A percentile compares a stretch with the other conserved stretches of the same genome.
phyloP scores from a whole-genome alignment of 2,329 filamentous ascomycete genomes.

The Pyricularia sp. region DNA sequence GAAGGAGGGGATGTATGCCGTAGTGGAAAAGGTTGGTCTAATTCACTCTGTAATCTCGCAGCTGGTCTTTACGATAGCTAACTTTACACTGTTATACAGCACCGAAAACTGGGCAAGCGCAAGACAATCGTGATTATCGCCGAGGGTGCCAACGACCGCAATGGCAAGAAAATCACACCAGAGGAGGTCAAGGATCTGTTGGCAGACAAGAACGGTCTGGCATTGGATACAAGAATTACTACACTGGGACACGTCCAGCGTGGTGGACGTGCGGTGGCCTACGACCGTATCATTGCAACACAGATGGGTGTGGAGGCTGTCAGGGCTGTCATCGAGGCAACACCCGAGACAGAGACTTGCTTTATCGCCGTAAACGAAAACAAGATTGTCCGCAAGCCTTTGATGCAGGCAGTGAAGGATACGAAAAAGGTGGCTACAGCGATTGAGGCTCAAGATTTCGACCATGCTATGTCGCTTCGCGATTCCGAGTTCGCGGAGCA shows the following conservation, averaged over 20 bases:
- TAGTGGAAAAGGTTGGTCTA: constrained; percentile 53
- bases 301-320: constrained; percentile 91
- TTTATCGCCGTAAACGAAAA: constrained; percentile 97
- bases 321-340: constrained; percentile 79
- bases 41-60: neutral
- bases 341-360: constrained; percentile 76
- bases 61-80: neutral
- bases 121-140: constrained; percentile 98
- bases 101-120: constrained; percentile 78
- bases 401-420: constrained; percentile 77
- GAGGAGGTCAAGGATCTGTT: constrained; percentile 77
- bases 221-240: constrained; percentile 84
- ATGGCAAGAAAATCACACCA: constrained; percentile 73
- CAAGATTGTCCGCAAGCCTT: constrained; percentile 82
- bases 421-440: constrained; percentile 75
- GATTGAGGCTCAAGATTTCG: constrained; percentile 77
- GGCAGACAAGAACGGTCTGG: constrained; percentile 58
- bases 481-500: constrained; percentile 93
- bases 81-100: constrained; percentile 33
- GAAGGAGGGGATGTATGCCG: constrained; percentile 73
- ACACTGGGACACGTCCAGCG: constrained; percentile 95
- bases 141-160: constrained; percentile 77
- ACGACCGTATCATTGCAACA: constrained; percentile 86
- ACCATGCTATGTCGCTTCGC: constrained; percentile 72
- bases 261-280: constrained; percentile 82